These are phyloP conservation scores for Neospermospora avenae DNA, from an alignment of 2,329 filamentous ascomycete genomes.

Conservation along the genomic window DNA sequence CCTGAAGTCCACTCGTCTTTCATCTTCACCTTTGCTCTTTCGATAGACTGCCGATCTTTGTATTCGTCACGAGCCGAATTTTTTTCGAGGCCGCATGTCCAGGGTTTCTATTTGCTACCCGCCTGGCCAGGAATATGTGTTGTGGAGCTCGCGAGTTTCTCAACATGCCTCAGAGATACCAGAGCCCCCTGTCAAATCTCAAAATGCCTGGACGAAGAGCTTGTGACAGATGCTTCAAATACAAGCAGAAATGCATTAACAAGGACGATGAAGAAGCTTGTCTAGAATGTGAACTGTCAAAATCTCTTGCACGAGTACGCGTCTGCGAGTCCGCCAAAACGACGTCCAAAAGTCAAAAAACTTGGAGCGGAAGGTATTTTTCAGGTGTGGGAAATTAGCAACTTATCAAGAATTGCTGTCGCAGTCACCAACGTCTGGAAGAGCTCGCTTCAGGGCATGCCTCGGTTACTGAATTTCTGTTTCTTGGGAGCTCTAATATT, in stretches of 20 bases:
- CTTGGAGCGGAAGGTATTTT: neutral
- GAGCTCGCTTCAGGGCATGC: neutral
- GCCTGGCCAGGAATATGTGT: too few species aligned
- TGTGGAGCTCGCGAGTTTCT: too few species aligned
- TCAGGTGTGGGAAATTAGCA: neutral
- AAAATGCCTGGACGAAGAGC: neutral
- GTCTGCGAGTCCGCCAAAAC: neutral
- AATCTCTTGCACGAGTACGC: neutral
- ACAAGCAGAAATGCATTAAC: neutral
- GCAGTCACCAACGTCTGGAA: neutral
- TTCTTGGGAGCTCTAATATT: neutral
- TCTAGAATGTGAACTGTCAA: neutral
- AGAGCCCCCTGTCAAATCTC: neutral
- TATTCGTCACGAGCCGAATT: too few species aligned
- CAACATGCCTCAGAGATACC: too few species aligned
- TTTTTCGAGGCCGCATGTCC: too few species aligned
- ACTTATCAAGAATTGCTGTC: neutral
- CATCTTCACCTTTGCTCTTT: too few species aligned
- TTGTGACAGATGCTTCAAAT: constrained; percentile 1
- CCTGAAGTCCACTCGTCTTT: too few species aligned
- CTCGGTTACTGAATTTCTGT: neutral
- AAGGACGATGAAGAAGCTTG: neutral
- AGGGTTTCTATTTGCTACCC: too few species aligned
- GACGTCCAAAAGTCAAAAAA: neutral
- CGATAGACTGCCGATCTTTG: too few species aligned